These are phyloP conservation scores for Chaetoscypha palmicola DNA, from an alignment of 2,329 filamentous ascomycete genomes.

Conservation along the genomic window DNA sequence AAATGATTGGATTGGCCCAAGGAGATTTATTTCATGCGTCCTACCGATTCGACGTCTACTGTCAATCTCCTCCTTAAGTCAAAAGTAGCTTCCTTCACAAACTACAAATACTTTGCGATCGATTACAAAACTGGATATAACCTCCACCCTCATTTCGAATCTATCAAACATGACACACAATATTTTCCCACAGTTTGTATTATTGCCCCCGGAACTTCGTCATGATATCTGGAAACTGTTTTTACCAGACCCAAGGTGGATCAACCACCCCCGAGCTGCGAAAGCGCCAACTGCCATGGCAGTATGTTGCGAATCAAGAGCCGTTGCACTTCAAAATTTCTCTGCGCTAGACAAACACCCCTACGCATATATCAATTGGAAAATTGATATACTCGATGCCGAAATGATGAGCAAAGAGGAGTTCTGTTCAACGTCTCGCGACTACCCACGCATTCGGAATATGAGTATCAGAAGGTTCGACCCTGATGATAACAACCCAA, in stretches of 20 bases:
- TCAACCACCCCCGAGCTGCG: neutral
- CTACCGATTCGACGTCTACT: too few relatives aligned
- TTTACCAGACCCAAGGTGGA: constrained; percentile 1
- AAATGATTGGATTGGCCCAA: too few relatives aligned
- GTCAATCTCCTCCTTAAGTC: too few relatives aligned
- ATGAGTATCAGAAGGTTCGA: constrained; percentile 2
- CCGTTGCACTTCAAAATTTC: neutral
- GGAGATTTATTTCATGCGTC: too few relatives aligned
- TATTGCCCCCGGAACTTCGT: neutral
- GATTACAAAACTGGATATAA: neutral
- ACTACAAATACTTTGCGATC: neutral
- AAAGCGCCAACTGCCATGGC: neutral
- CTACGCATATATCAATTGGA: constrained; percentile 1
- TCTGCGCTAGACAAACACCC: neutral
- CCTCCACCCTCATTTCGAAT: neutral
- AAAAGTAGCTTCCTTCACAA: too few relatives aligned
- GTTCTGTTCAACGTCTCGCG: neutral
- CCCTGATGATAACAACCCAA: constrained; percentile 1
- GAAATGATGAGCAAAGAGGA: neutral
- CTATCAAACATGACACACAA: neutral
- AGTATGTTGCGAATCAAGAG: neutral
- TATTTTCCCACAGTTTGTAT: neutral
- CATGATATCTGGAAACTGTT: constrained; percentile 1
- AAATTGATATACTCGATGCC: constrained; percentile 1
- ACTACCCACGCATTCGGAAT: constrained; percentile 1